Base-by-base conservation (phyloP, 1,284 basidiomycete genomes). In the Malassezia slooffiae region DNA sequence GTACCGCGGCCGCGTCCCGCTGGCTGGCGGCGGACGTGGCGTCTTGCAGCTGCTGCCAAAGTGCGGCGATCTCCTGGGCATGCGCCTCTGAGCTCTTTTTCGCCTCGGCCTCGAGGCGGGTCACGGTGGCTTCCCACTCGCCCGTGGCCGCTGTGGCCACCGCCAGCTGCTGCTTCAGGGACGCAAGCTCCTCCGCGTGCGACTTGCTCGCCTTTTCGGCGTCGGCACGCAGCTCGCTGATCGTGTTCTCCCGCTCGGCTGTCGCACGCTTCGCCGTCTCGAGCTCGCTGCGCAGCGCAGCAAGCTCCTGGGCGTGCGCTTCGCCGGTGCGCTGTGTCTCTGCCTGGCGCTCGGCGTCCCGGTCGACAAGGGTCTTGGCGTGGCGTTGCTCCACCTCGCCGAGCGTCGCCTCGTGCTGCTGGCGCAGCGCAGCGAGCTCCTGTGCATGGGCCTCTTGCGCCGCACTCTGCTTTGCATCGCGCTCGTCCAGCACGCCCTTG, bases 301-400 rank as follows among this genome's bases (percentile, higher is more conserved):
- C 26, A 7, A 27, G 13, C 8, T n/a, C n/a, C n/a, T n/a, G n/a
- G n/a, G n/a, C n/a, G n/a, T n/a, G n/a, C n/a, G n/a, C n/a, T n/a
- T n/a, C n/a, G n/a, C n/a, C n/a, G n/a, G n/a, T n/a, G n/a, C n/a
- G n/a, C n/a, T n/a, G n/a, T n/a, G n/a, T n/a, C n/a, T n/a, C n/a
- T n/a, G 39, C 45, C 22, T 36, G 37, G 34, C 41, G 40, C 34
- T 54, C 52, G 1, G 52, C 44, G 3, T 50, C 50, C 5, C 54
- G 50, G 9, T 49, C 46, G 12, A 48, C 50, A 11, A 43, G 28
- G 11, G 54, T 43, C 16, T n/a, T n/a, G n/a, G n/a, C n/a, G n/a
- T n/a, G n/a, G n/a, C n/a, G n/a, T n/a, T n/a, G n/a, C n/a, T n/a
- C n/a, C n/a, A n/a, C n/a, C n/a, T n/a, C n/a, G n/a, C n/a, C n/a